Conservation (phyloP, 2,329 filamentous ascomycete species). For the Botrytis hyacinthi region DNA sequence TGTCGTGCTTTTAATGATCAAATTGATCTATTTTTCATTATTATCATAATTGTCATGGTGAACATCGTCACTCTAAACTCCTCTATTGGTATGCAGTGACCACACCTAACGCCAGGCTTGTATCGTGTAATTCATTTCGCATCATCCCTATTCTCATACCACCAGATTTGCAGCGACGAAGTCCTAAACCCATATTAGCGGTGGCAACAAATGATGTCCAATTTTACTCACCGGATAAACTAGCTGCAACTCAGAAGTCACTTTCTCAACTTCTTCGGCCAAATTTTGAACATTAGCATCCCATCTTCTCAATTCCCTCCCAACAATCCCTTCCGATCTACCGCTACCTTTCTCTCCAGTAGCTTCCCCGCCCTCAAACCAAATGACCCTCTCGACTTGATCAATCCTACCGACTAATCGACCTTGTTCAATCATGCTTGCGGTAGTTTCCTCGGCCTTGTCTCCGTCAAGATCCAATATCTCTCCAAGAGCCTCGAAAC, state of each 20-base stretch:
- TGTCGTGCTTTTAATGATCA: conserved; percentile 1
- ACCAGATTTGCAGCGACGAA: conserved; percentile 56
- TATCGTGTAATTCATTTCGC: conserved; percentile 22
- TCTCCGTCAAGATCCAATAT: conserved; percentile 76
- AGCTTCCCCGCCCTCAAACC: conserved; percentile 75
- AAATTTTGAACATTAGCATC: conserved; percentile 83
- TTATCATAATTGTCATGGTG: conserved; percentile 18
- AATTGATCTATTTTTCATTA: conserved; percentile 12
- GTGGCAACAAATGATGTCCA: neutral
- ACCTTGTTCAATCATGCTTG: conserved; percentile 93
- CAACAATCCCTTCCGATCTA: conserved; percentile 61
- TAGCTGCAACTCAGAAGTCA: conserved; percentile 76
- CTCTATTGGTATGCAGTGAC: conserved; percentile 18
- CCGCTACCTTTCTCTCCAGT: conserved; percentile 66
- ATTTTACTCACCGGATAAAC: conserved; percentile 66
- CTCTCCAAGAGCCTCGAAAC: conserved; percentile 69
- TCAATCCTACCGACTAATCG: conserved; percentile 86
- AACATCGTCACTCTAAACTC: neutral
- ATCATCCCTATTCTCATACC: conserved; percentile 36
- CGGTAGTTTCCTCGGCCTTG: conserved; percentile 86
- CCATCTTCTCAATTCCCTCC: conserved; percentile 78
- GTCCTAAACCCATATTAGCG: conserved; percentile 43
- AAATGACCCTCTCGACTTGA: conserved; percentile 85
- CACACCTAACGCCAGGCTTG: conserved; percentile 31
- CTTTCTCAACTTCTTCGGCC: conserved; percentile 84